These are phyloP conservation scores for Warburgia ugandensis DNA, from an alignment of 164 flowering plant species.

Conservation along the genomic window DNA sequence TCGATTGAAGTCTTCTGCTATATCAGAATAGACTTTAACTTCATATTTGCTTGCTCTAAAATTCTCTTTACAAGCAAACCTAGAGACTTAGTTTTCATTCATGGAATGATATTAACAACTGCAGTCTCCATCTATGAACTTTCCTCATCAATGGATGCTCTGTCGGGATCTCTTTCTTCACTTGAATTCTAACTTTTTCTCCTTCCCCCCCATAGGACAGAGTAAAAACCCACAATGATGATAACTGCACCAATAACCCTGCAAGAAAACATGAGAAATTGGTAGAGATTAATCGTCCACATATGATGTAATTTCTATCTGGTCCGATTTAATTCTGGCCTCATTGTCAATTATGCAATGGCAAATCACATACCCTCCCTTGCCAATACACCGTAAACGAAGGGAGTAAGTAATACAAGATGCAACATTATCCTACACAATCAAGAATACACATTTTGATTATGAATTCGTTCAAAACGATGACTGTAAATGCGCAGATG, in stretches of 20 bases:
- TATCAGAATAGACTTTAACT: no score
- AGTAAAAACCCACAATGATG: constrained; percentile 56
- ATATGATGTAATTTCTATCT: neutral
- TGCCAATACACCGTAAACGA: constrained; percentile 78
- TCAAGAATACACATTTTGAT: neutral
- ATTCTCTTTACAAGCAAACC: constrained; percentile 2
- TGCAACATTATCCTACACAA: constrained; percentile 55
- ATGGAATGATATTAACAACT: constrained; percentile 24
- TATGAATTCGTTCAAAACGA: neutral
- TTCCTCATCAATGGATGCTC: constrained; percentile 37
- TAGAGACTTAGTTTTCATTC: constrained; percentile 4
- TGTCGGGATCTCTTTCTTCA: constrained; percentile 25
- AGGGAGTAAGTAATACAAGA: constrained; percentile 61
- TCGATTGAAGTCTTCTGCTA: no score
- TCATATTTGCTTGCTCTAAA: no score
- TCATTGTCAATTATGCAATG: neutral
- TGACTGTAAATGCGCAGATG: neutral
- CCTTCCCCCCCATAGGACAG: constrained; percentile 68
- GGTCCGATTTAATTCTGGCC: neutral
- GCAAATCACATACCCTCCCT: constrained; percentile 45
- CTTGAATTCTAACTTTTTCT: constrained; percentile 26
- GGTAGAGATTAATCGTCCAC: neutral
- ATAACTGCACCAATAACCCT: constrained; percentile 58
- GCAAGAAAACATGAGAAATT: constrained; percentile 12
- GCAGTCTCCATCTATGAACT: constrained; percentile 10